A percentile compares a stretch with the other conserved stretches of the same genome.
These are phyloP conservation scores for Dinochytrium kinnereticum DNA, from an alignment of 371 early-diverging fungal genomes.

Conservation along the genomic window DNA sequence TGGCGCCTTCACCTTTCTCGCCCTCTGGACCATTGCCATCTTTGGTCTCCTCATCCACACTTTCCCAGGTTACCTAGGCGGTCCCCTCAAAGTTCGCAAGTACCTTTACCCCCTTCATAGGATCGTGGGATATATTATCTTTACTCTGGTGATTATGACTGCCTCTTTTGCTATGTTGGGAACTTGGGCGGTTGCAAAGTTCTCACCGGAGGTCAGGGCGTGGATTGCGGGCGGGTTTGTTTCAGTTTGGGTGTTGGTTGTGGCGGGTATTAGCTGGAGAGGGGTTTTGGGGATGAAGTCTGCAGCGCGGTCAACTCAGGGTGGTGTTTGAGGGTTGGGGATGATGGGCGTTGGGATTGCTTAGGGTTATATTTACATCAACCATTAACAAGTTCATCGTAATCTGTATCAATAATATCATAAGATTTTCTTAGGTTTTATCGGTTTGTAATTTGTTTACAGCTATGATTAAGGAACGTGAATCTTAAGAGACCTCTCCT, in stretches of 20 bases:
- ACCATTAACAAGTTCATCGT: too few relatives aligned
- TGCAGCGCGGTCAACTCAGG: neutral
- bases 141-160: neutral
- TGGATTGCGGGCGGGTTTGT: neutral
- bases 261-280: neutral
- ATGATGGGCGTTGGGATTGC: too few relatives aligned
- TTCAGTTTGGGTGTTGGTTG: neutral
- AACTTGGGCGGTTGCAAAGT: slow-evolving; percentile 1
- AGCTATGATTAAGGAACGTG: too few relatives aligned
- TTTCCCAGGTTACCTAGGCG: neutral
- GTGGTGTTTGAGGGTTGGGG: neutral
- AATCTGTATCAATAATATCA: too few relatives aligned
- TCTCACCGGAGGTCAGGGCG: neutral
- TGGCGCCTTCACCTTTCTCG: neutral
- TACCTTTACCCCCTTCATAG: neutral
- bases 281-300: neutral
- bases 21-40: neutral
- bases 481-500: too few relatives aligned
- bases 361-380: too few relatives aligned
- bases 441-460: too few relatives aligned
- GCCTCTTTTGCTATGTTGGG: slow-evolving; percentile 3
- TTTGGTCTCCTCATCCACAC: neutral
- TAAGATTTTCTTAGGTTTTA: too few relatives aligned
- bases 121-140: neutral
- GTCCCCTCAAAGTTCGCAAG: neutral